Base-by-base conservation (phyloP, 2,329 filamentous ascomycete species). In the Diplocarpon mali region DNA sequence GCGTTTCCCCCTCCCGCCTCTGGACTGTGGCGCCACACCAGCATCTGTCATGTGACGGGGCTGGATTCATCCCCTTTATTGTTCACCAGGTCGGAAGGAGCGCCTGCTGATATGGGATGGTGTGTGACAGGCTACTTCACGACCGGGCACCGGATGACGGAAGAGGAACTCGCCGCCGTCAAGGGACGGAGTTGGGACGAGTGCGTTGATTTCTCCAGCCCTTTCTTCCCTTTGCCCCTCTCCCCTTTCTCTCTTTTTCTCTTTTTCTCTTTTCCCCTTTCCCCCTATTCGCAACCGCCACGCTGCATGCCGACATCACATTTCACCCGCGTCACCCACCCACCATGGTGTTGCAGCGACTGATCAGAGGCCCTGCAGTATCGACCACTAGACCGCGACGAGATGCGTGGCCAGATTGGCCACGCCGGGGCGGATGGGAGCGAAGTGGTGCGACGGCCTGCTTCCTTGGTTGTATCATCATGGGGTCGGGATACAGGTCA, bases 101-200 rank as follows among this genome's bases (percentile, higher is more conserved):
- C 20, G 7, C 7, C 4, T 24, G 20, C 20, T 24, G 20, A 24
- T 24, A 7, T 24, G 20, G 20, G 20, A 7, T 24, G 3, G 20
- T 24, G 20, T 24, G 4, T 24, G 3, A 7, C 55, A 78, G 78
- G 78, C 44, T 82, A 83, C 60, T 83, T 95, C 63, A 95, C 90
- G 6, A 87, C 83, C 11, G 90, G 89, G 40, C 88, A 92, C 66
- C 76, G 86, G 57, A 87, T 93, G 77, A 92, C 85, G 1, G 78
- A 83, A 61, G 84, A 90, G 45, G 89, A 95, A 64, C 72, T 96
- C 51, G 72, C 81, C 54, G 80, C 85, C 44, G 88, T 96, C 24
- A 82, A 92, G 63, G 90, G 90, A 50, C 77, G 90, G 54, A 84
- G 86, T 55, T 95, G 90, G 89, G 88, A 94, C 67, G 88, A 81